Base-by-base conservation (phyloP, 345 rosid genomes). In the Dovyalis caffra region DNA sequence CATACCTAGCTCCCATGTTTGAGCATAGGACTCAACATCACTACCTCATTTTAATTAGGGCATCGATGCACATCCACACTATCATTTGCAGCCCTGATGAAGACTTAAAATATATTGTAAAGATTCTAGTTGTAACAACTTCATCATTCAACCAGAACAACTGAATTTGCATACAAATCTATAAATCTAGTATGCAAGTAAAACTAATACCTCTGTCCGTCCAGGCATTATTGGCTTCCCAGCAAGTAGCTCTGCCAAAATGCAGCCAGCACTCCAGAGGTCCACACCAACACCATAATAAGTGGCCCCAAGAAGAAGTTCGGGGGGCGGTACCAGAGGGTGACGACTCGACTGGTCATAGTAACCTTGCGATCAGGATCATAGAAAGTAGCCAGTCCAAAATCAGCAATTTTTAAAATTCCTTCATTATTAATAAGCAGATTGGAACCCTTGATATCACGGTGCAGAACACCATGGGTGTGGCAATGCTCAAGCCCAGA, bases 291-390 rank as follows among this genome's bases (percentile, higher is more conserved):
- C 85, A 51, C 85, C 87, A 81, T 94, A 94, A 65, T 79, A 77
- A 21, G 93, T 87, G 72, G 97, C 89, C 69, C 98, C 98, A 68
- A 94, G 94, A 81, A 94, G 96, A 80, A 94, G 97, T 73, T 94
- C 97, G 97, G 98, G 45, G 98, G 91, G 0, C 98, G 96, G 66
- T 94, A 94, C 97, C 98, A 94, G n/a, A 94, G 91, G 2, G 98
- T 92, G 65, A 94, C 97, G 35, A 94, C 98, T 78, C 91, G 90
- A 77, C 93, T 94, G 64, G 98, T 94, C 92, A 92, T 81, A 11
- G 87, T 82, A 77, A 87, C 92, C 88, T 83, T 87, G 71, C 75
- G 83, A 51, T 73, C 84, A 12, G 92, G 87, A 70, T 90, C 87
- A 73, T 79, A 92, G 81, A 90, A 88, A n/a, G 90, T 87, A 63